phyloP scores from a whole-genome alignment of 2,329 filamentous ascomycete genomes.

The Magnaporthiopsis poae region DNA sequence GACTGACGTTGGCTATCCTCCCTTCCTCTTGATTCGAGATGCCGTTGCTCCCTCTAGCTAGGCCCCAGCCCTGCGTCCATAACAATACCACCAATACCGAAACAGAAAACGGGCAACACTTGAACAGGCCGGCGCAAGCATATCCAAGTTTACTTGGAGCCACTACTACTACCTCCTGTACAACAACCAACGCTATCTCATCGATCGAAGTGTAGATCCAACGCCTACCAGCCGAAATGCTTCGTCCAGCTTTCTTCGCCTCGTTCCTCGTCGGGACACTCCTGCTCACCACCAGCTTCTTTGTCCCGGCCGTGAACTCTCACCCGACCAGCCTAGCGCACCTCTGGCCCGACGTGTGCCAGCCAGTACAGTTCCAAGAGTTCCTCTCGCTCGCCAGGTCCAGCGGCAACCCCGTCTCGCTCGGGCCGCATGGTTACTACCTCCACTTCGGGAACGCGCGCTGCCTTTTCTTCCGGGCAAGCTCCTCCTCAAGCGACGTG shows the following conservation, averaged over 20 bases:
- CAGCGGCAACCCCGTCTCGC: slow-evolving; percentile 7
- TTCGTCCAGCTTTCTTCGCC: background rate
- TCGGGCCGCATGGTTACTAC: slow-evolving; percentile 7
- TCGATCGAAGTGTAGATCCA: background rate
- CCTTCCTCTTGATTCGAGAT: background rate
- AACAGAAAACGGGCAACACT: background rate
- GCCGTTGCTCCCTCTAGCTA: background rate
- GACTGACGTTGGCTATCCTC: background rate
- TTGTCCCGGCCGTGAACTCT: background rate
- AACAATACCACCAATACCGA: background rate
- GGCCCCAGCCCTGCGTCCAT: background rate
- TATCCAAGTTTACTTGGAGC: background rate
- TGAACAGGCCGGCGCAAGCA: background rate
- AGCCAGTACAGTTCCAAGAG: slow-evolving; percentile 6
- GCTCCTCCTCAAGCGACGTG: background rate
- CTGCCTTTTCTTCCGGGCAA: slow-evolving; percentile 5
- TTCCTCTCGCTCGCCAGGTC: slow-evolving; percentile 6
- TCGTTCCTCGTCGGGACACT: background rate
- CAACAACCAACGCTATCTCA: background rate
- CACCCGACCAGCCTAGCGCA: slow-evolving; percentile 2
- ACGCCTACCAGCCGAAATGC: background rate
- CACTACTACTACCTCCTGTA: background rate
- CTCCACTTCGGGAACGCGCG: slow-evolving; percentile 8
- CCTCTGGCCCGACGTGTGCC: slow-evolving; percentile 8
- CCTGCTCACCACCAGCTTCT: background rate